Evolutionary conservation across 164 flowering plant genomes (phyloP), one percentile per base, ranked within the genome.

Genomic region (Aristolochia fimbriata): DNA sequence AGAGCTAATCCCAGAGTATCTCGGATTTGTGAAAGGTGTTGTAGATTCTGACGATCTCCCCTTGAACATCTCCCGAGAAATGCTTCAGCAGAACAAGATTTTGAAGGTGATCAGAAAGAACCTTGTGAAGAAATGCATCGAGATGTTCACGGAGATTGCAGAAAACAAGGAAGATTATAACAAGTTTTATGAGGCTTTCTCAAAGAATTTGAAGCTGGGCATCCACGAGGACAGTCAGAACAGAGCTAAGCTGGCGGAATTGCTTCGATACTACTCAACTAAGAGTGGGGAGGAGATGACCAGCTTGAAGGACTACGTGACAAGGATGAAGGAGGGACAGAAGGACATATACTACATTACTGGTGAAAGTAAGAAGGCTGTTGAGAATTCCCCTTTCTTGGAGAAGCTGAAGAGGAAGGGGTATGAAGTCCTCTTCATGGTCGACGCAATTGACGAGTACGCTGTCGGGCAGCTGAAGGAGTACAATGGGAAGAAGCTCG

Each of bases 201-300:
- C 85, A 0, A 84, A 81, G 79, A 82, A 82, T 58, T 16, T 85
- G 50, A 83, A 85, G 61, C 53, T 85, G 66, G 88, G 91, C 19
- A 73, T 83, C 67, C 88, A 83, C 59, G 88, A 81, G 51, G 85
- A 85, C 56, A 65, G 72, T 52, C 85, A 81, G 64, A 85, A 83
- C 76, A 73, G 78, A 45, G 64, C 81, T 0, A 85, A 83, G 61
- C 56, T 85, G 8, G 84, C 88, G 5, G 86, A 83, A 0, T 41
- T 85, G 68, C 82, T 85, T 17, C 60, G 84, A 12, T 83, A 75
- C 63, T 65, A 81, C 61, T 85, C 87, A 0, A 80, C 91, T 9
- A 85, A 83, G 70, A 85, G 91, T 37, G 86, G 87, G 3, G 87
- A 85, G 23, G 87, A 85, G 73, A 17, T 83, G 83, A 85, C 86